These are phyloP conservation scores for Ophiostoma himal-ulmi DNA, from an alignment of 2,329 filamentous ascomycete genomes.

Conservation along the genomic window DNA sequence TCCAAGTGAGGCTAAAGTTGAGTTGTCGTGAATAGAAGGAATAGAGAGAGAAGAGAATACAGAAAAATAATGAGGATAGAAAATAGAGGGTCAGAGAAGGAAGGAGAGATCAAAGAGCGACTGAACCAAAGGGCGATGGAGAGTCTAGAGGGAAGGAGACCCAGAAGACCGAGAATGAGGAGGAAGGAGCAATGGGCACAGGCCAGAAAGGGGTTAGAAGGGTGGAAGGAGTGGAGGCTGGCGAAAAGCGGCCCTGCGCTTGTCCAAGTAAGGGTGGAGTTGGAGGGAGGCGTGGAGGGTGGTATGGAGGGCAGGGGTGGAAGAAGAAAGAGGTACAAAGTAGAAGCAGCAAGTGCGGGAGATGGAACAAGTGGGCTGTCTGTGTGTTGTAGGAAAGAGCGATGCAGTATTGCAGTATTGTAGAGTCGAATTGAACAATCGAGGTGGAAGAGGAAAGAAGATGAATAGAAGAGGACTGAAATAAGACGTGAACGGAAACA, in stretches of 20 bases:
- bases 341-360: not conserved
- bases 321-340: not conserved
- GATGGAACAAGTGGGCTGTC: not conserved
- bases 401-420: not conserved
- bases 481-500: not conserved
- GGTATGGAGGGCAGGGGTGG: not conserved
- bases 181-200: not conserved
- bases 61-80: not conserved
- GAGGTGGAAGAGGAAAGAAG: not conserved
- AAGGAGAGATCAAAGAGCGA: not conserved
- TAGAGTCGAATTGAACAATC: not conserved
- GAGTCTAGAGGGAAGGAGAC: not conserved
- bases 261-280: slow-evolving; percentile 6
- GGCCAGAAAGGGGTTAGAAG: slow-evolving; percentile 15
- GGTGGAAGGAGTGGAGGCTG: not conserved
- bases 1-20: not conserved
- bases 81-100: slow-evolving; percentile 6
- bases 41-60: slow-evolving; percentile 6
- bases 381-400: not conserved
- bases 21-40: not conserved
- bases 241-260: slow-evolving; percentile 10
- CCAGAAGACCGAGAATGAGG: not conserved
- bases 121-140: not conserved
- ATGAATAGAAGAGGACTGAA: not conserved
- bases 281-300: slow-evolving; percentile 2